phyloP scores from a whole-genome alignment of 208 protist species.

The Leishmania aethiopica region DNA sequence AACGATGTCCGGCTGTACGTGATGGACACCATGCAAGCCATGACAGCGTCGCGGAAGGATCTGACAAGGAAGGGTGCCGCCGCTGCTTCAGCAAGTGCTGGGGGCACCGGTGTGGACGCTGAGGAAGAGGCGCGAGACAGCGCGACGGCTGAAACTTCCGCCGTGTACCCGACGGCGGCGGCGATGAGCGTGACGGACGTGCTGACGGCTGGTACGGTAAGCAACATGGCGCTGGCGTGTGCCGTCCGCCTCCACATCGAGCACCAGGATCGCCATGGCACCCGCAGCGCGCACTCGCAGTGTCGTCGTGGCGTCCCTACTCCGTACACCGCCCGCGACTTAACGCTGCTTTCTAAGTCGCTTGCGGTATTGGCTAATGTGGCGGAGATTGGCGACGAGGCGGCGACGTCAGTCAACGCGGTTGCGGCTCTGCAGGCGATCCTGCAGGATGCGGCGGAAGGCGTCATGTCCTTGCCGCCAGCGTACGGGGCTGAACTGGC shows the following conservation, averaged over 20 bases:
- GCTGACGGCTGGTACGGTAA: conserved; percentile 47
- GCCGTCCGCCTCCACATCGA: conserved; percentile 58
- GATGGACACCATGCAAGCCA: conserved; percentile 46
- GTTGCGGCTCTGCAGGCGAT: conserved; percentile 70
- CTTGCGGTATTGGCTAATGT: conserved; percentile 51
- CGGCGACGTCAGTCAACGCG: conserved; percentile 61
- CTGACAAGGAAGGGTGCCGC: conserved; percentile 15
- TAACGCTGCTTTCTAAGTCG: conserved; percentile 58
- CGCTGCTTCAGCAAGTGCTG: conserved; percentile 7
- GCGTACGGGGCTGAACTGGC: conserved; percentile 31
- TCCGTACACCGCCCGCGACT: conserved; percentile 47
- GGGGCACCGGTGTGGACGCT: neutral
- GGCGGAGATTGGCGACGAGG: conserved; percentile 48
- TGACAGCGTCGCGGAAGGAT: conserved; percentile 62
- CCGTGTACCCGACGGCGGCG: conserved; percentile 54
- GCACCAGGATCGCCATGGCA: neutral
- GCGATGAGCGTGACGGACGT: conserved; percentile 62
- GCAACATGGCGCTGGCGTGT: conserved; percentile 66
- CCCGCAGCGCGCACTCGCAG: neutral
- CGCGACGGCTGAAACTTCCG: conserved; percentile 4
- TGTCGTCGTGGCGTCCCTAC: neutral
- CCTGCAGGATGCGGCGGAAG: conserved; percentile 42
- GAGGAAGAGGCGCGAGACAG: neutral
- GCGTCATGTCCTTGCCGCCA: conserved; percentile 29
- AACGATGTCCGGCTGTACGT: conserved; percentile 42